A percentile compares a stretch with the other conserved stretches of the same genome.
phyloP scores from a whole-genome alignment of 192 early-diverging fungal genomes.

The Coemansia sp. region DNA sequence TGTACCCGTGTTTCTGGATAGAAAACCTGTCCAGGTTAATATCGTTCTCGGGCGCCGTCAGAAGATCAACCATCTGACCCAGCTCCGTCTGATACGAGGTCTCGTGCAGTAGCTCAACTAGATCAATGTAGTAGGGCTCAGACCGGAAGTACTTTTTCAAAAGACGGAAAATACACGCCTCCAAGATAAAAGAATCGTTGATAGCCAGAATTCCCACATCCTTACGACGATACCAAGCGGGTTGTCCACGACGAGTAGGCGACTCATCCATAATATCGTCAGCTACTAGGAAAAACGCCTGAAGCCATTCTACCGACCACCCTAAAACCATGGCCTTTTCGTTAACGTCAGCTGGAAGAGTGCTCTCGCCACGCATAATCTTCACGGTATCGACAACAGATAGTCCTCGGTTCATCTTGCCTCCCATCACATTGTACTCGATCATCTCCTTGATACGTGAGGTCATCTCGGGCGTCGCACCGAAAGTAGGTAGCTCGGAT shows the following conservation, averaged over 20 bases:
- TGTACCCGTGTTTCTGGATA: constrained; percentile 90
- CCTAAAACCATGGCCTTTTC: constrained; percentile 89
- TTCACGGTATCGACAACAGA: constrained; percentile 90
- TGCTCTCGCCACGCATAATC: constrained; percentile 72
- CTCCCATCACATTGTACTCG: constrained; percentile 68
- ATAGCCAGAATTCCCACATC: constrained; percentile 90
- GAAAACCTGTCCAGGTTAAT: constrained; percentile 93
- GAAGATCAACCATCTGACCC: constrained; percentile 96
- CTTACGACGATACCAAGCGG: constrained; percentile 92
- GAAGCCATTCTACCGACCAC: constrained; percentile 97
- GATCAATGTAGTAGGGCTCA: constrained; percentile 85
- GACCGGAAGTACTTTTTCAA: constrained; percentile 93
- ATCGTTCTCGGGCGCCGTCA: constrained; percentile 97
- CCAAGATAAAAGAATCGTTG: constrained; percentile 96
- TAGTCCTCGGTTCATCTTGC: constrained; percentile 98
- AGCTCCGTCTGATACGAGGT: constrained; percentile 96
- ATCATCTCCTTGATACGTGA: constrained; percentile 70
- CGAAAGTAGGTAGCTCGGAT: constrained; percentile 68
- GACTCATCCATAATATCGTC: constrained; percentile 99
- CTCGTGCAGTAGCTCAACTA: constrained; percentile 96
- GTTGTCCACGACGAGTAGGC: constrained; percentile 94
- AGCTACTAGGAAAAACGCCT: constrained; percentile 97
- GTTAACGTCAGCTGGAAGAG: constrained; percentile 78
- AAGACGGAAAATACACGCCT: constrained; percentile 90
- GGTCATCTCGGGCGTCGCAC: constrained; percentile 70